Conservation (phyloP, 306 rosid genomes). For the Prunus fruticosa region DNA sequence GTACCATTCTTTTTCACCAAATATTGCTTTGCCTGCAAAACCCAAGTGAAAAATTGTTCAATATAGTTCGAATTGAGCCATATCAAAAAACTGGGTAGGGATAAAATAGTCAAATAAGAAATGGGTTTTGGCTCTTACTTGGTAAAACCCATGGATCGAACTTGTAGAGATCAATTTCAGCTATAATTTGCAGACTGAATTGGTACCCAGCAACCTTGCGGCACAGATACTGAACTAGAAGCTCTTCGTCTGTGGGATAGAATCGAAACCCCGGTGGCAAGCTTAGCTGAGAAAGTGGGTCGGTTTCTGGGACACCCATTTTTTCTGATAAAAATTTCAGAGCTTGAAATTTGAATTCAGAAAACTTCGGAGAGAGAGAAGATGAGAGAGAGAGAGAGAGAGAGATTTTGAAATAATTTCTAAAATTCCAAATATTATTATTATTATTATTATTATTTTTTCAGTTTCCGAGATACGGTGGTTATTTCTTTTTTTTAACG, state of each 20-base stretch:
- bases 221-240: constrained; percentile 79
- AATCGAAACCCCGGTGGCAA: constrained; percentile 94
- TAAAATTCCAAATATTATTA: neutral
- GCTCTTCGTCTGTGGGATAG: constrained; percentile 89
- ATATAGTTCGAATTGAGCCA: neutral
- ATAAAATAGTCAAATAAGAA: neutral
- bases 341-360: neutral
- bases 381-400: neutral
- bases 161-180: constrained; percentile 82
- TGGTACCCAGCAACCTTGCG: constrained; percentile 90
- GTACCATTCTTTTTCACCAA: constrained; percentile 97
- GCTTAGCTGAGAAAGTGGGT: constrained; percentile 61
- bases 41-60: neutral
- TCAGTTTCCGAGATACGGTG: constrained; percentile 8
- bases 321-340: neutral
- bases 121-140: constrained; percentile 32
- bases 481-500: no score
- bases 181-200: constrained; percentile 72
- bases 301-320: constrained; percentile 66
- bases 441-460: constrained; percentile 24
- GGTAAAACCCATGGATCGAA: constrained; percentile 92
- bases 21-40: constrained; percentile 65
- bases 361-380: neutral
- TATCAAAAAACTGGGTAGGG: no score
- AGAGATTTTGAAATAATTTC: neutral